Base-by-base conservation (phyloP, 2,329 filamentous ascomycete species). In the Trematosphaeria pertusa region DNA sequence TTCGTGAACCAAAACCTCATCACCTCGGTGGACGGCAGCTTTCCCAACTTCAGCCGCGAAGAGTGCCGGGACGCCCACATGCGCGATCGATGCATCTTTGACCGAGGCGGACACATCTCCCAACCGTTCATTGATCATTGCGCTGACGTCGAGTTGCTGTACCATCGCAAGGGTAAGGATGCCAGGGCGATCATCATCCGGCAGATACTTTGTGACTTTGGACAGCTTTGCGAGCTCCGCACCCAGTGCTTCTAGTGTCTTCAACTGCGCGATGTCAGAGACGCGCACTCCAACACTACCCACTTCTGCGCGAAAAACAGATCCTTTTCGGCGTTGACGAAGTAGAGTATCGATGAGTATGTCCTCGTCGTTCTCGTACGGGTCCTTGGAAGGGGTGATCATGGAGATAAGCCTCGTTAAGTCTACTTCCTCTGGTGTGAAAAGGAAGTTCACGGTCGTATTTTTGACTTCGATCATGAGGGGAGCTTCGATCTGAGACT, bases 331-430 rank as follows among this genome's bases (percentile, higher is more conserved):
- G 49, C 94, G 81, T 69, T 99, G 94, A 17, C 89, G 82, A 11
- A 97, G 75, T 0, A 99, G 78, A 0, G 91, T 97, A 59, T 97
- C 93, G 17, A 99, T 83, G 79, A 99, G 86, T 50, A 99, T 96
- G 62, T 97, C 93, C 59, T 97, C 91, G 50, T 95, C 89, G 36
- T 86, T 85, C 50, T 93, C 87, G 60, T 94, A 97, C 54, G 92
- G 91, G 69, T 94, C 86, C 55, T 91, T 94, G 0, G 92, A 96
- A 0, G 94, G 95, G 5, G 89, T 96, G 44, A 99, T 89, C 40
- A 99, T 80, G 41, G 89, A 87, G 0, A 99, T 76, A 1, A 99
- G 79, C 24, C 87, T 84, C 62, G 92, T 88, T 0, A 99, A 78
- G 68, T 99, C 94, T 14, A 80, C 77, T 57, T 96, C 87, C 51